Evolutionary conservation across 257 asterid species (phyloP), one percentile per base, ranked within the genome.

Genomic region (Petunia secreta): DNA sequence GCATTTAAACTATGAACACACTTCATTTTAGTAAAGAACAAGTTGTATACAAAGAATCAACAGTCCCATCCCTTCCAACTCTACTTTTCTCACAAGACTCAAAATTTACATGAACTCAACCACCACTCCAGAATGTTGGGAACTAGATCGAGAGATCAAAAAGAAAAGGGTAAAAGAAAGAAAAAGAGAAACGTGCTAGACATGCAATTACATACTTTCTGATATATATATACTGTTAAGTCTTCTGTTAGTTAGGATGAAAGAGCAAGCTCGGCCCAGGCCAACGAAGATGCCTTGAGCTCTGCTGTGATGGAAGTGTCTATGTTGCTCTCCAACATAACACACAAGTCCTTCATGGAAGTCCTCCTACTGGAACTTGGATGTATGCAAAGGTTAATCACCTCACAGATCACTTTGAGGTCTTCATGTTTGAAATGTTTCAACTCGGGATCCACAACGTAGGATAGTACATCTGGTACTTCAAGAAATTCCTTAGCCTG

Each of bases 191-290:
- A n/a, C 41, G 67, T 38, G 40, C n/a, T n/a, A 55, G 58, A 43
- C 53, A 2, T 48, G 3, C 74, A 80, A 75, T 4, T 40, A 68
- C 15, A 73, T 48, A 34, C 25, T 48, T 71, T 71, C 77, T 0
- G 77, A 71, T 48, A 48, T 71, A 73, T 50, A 58, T 58, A 59
- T 25, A 73, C 62, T 73, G 83, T 75, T 64, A 25, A 58, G 6
- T 58, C 80, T 57, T 54, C 48, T 68, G 38, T 67, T 75, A 64
- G 81, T 88, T 83, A 96, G 3, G 96, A 87, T 8, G 97, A 89
- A 63, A 96, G 98, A 0, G 94, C 94, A 40, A 96, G 97, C 82
- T 94, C 98, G 2, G 99, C 97, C 98, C 98, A 92, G 8, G 97
- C 99, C 82, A 96, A 82, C 63, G 97, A 91, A 4, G 99, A 90